phyloP scores from a whole-genome alignment of 176 grass and related monocot species.

The Microstegium vimineum region DNA sequence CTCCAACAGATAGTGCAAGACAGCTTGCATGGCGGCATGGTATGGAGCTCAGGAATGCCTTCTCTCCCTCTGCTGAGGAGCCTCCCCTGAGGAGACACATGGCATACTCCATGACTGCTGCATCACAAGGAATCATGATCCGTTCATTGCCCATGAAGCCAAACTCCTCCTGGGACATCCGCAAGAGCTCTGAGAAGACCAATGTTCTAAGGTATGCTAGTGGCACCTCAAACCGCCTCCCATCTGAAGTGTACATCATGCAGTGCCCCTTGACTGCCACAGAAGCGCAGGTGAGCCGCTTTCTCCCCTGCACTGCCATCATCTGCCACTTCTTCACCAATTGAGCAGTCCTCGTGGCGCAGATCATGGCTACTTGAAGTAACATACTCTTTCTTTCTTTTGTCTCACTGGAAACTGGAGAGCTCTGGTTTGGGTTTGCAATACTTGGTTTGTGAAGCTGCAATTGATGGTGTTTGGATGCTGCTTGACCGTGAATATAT shows the following conservation, averaged over 20 bases:
- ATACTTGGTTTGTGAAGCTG: neutral
- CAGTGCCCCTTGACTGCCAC: constrained; percentile 27
- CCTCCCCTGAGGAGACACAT: no score
- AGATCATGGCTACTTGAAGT: constrained; percentile 14
- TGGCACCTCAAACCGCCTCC: no score
- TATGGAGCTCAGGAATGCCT: constrained; percentile 10
- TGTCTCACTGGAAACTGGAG: neutral
- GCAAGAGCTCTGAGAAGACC: constrained; percentile 33
- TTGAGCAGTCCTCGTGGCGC: constrained; percentile 14
- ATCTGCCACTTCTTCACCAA: constrained; percentile 41
- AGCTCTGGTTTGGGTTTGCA: neutral
- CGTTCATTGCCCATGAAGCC: constrained; percentile 23
- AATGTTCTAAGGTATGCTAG: no score
- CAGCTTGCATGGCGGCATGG: constrained; percentile 9
- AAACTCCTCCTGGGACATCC: constrained; percentile 52
- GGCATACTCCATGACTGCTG: no score
- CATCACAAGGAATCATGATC: no score
- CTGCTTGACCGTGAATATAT: neutral
- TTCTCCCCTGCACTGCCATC: neutral
- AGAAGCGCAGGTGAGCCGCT: neutral
- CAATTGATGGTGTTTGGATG: no score
- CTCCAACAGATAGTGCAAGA: neutral
- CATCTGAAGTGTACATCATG: no score
- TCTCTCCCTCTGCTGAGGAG: constrained; percentile 23
- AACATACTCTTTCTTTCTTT: neutral